phyloP scores from a whole-genome alignment of 176 grass and related monocot genomes.

The Oryza brachyantha region DNA sequence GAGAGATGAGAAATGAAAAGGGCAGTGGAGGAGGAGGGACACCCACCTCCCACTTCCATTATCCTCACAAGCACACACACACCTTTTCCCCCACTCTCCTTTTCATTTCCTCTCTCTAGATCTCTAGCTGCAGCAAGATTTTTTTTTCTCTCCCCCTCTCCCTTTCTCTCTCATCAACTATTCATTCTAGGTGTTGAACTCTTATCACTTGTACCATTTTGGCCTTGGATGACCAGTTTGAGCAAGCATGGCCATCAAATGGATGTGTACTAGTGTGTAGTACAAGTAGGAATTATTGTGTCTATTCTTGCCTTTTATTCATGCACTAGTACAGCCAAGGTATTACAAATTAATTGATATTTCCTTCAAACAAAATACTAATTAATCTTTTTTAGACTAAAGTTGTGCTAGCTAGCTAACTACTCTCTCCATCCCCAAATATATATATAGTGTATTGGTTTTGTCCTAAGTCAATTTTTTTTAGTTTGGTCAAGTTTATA shows the following conservation, averaged over 20 bases:
- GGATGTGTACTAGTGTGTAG: conserved; percentile 10
- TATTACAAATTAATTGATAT: not conserved
- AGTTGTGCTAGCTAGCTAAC: too few relatives aligned
- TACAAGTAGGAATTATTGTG: conserved; percentile 21
- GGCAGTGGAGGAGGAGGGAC: conserved; percentile 65
- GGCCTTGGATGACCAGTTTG: conserved; percentile 37
- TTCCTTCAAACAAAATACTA: not conserved
- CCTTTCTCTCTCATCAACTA: conserved; percentile 25
- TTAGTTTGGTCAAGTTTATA: too few relatives aligned
- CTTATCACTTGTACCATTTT: conserved; percentile 28
- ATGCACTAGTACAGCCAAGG: not conserved
- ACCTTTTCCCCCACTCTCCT: conserved; percentile 36
- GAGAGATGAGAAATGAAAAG: conserved; percentile 25
- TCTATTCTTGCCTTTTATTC: not conserved
- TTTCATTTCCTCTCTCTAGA: conserved; percentile 48
- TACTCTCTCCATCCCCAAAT: too few relatives aligned
- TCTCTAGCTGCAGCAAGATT: conserved; percentile 39
- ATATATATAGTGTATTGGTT: too few relatives aligned
- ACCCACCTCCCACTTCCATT: conserved; percentile 81
- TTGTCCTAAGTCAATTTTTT: too few relatives aligned
- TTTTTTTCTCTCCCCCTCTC: not conserved
- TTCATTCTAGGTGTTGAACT: conserved; percentile 35
- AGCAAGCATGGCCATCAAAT: conserved; percentile 37
- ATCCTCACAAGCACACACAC: conserved; percentile 47
- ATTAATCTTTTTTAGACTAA: not conserved